Percentiles rank a stretch among this genome's conserved stretches.
phyloP scores from a whole-genome alignment of 495 filamentous ascomycete species.

The Pseudoneurospora amorphoporcata region DNA sequence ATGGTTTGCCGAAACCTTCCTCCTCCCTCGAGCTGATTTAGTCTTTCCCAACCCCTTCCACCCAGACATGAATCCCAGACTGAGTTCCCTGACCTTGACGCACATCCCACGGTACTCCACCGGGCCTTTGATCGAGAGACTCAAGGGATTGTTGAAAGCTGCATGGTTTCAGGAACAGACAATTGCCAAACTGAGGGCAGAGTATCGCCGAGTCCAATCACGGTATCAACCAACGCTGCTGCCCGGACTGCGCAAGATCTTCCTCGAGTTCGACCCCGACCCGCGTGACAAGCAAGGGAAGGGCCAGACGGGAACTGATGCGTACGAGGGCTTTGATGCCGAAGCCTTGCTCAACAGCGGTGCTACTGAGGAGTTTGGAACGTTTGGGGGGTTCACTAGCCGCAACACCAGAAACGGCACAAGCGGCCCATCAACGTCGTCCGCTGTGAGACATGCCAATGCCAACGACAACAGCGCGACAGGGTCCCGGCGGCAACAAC shows the following conservation, averaged over 20 bases:
- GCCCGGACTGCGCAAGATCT: slow-evolving; percentile 30
- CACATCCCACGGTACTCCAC: slow-evolving; percentile 30
- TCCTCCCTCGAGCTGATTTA: slow-evolving; percentile 25
- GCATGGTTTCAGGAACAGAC: slow-evolving; percentile 29
- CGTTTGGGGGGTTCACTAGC: slow-evolving; percentile 16
- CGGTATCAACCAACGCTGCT: slow-evolving; percentile 21
- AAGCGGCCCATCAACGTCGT: not conserved
- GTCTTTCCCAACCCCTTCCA: slow-evolving; percentile 31
- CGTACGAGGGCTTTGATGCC: slow-evolving; percentile 9
- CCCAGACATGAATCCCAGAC: slow-evolving; percentile 37
- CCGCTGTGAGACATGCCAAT: not conserved
- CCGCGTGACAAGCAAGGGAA: slow-evolving; percentile 17
- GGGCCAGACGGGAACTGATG: slow-evolving; percentile 1
- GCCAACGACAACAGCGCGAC: not conserved
- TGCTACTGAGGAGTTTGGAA: slow-evolving; percentile 21
- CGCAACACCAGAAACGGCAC: not conserved
- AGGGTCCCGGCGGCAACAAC: not conserved
- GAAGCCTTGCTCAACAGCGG: slow-evolving; percentile 19
- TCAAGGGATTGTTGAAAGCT: slow-evolving; percentile 28
- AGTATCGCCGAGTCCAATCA: not conserved
- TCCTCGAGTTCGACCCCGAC: slow-evolving; percentile 31
- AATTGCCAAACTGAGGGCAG: slow-evolving; percentile 12
- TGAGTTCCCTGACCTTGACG: slow-evolving; percentile 29
- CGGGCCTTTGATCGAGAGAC: slow-evolving; percentile 26
- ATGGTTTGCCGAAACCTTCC: slow-evolving; percentile 28